Conservation (phyloP, 192 early-diverging fungal species). For the Phycomyces blakesleeanus region DNA sequence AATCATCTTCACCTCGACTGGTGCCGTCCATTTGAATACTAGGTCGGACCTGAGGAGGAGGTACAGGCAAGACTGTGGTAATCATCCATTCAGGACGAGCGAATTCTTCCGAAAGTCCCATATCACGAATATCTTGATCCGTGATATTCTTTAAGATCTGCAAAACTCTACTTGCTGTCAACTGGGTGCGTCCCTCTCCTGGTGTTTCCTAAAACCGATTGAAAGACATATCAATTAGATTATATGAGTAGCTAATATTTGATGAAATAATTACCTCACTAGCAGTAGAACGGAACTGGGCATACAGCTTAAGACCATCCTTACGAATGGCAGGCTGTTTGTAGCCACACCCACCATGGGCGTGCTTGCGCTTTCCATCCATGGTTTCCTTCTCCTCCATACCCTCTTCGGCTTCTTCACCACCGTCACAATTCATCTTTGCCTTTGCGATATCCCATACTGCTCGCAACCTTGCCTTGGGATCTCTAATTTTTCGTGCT, state of each 20-base stretch:
- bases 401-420: conserved; percentile 62
- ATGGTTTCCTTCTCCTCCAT: conserved; percentile 45
- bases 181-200: conserved; percentile 55
- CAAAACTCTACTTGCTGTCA: conserved; percentile 74
- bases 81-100: conserved; percentile 99
- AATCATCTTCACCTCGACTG: conserved; percentile 89
- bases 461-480: conserved; percentile 70
- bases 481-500: conserved; percentile 60
- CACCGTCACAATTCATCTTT: conserved; percentile 77
- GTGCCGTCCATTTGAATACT: conserved; percentile 92
- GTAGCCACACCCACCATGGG: conserved; percentile 84
- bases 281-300: conserved; percentile 35
- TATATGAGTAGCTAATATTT: background rate
- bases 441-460: conserved; percentile 87
- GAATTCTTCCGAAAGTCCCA: conserved; percentile 88
- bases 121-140: conserved; percentile 76
- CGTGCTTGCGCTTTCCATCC: conserved; percentile 52
- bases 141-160: conserved; percentile 84
- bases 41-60: conserved; percentile 94
- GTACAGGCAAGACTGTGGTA: conserved; percentile 88
- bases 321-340: conserved; percentile 81
- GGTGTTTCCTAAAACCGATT: conserved; percentile 38
- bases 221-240: background rate
- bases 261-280: conserved; percentile 17
- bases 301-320: conserved; percentile 69